Evolutionary conservation across 306 rosid species (phyloP).

Genomic region (Ziziphus jujuba): DNA sequence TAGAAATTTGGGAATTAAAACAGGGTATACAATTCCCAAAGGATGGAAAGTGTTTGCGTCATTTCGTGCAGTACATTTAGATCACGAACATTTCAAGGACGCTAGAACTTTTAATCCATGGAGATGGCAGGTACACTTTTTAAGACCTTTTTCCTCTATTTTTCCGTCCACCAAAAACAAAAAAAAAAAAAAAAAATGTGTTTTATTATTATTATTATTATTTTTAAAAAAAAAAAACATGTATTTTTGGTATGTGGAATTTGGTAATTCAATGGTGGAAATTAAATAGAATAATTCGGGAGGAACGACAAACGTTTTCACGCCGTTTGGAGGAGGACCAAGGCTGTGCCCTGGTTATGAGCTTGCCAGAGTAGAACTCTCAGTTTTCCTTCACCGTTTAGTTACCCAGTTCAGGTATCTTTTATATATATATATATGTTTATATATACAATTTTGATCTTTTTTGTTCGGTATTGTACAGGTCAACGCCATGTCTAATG

Average conservation of each 20-base stretch:
- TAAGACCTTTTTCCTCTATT: neutral
- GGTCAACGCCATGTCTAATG: too few relatives aligned
- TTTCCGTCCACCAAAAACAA: neutral
- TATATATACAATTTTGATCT: too few relatives aligned
- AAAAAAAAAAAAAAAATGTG: neutral
- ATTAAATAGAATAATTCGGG: conserved; percentile 53
- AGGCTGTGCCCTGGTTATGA: conserved; percentile 89
- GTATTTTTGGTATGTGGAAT: neutral
- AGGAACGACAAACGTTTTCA: conserved; percentile 49
- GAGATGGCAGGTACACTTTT: conserved; percentile 75
- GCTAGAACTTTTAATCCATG: conserved; percentile 94
- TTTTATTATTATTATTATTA: neutral
- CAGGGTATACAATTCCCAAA: conserved; percentile 89
- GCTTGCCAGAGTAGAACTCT: conserved; percentile 89
- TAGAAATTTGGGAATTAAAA: neutral
- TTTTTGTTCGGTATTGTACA: too few relatives aligned
- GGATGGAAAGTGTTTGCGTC: conserved; percentile 96
- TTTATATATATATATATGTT: neutral
- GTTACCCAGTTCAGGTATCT: conserved; percentile 74
- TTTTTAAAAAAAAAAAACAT: too few relatives aligned
- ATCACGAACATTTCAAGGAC: conserved; percentile 76
- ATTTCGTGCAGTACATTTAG: conserved; percentile 85
- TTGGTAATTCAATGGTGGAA: conserved; percentile 12
- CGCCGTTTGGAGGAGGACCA: conserved; percentile 95
- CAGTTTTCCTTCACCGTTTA: conserved; percentile 83